Base-by-base conservation (phyloP, 2,329 filamentous ascomycete genomes). In the Calonectria pseudoreteaudii region DNA sequence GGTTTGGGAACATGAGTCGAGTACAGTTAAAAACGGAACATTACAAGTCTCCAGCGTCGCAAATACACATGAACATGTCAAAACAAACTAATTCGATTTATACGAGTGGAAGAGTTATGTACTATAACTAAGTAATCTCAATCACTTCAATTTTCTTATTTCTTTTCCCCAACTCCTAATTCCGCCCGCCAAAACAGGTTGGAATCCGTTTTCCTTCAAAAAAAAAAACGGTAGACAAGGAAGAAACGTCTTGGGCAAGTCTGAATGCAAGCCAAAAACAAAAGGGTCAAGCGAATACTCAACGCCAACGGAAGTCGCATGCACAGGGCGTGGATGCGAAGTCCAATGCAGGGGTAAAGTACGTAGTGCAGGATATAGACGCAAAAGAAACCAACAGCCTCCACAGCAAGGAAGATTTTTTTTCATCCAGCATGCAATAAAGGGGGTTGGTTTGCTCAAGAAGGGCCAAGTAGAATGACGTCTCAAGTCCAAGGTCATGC, bases 131-230 rank as follows among this genome's bases (percentile, higher is more conserved):
- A 60, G 56, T 60, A 62, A 62, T 34, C 36, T 62, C 56, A 41
- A 62, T 62, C 56, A 62, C 56, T 62, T 41, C 56, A 62, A 62
- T 62, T 62, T 62, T 36, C 56, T 62, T 62, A 58, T 64, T 66
- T 70, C 58, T 67, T 66, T 70, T 66, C 72, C 71, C 53, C 30
- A 68, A 71, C 56, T 74, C 72, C 65, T 68, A 36, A 47, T 23
- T 68, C 65, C 72, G 52, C 52, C 66, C 66, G 41, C 66, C 58
- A 64, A 66, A 66, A 52, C 36, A 53, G n/a, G 14, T 31, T 47
- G 41, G 47, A 58, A 68, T 64, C 52, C 58, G 38, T 70, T 74
- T 47, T 66, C 30, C 50, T 62, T 72, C 44, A 58, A 30, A 26
- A 10, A 62, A 20, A 66, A 56, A 28, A 16, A 62, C 58, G 67